phyloP scores from a whole-genome alignment of 129 eudicot genomes.

The Flaveria ramosissima region DNA sequence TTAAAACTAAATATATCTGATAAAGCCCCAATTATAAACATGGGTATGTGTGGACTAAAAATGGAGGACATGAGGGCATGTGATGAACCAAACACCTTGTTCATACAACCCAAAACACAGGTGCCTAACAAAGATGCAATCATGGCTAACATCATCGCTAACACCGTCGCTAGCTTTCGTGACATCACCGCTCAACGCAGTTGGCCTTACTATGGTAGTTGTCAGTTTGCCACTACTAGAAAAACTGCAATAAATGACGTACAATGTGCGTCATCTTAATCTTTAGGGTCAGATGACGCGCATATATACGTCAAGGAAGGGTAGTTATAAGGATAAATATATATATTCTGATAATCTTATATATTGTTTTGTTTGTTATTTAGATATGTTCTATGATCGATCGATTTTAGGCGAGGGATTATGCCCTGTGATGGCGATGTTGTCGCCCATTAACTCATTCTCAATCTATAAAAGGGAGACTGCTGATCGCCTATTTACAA shows the following conservation, averaged over 20 bases:
- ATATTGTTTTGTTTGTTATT: neutral
- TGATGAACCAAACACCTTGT: neutral
- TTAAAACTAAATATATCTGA: neutral
- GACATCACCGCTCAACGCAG: neutral
- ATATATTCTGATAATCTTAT: neutral
- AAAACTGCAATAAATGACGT: no score
- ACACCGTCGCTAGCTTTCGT: neutral
- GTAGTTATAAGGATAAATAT: no score
- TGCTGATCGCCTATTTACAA: neutral
- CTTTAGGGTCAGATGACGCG: no score
- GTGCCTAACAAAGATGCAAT: neutral
- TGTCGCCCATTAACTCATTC: neutral
- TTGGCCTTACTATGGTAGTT: slow-evolving; percentile 1
- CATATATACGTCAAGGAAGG: no score
- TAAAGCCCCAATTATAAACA: neutral
- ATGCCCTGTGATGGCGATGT: neutral
- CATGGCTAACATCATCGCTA: neutral
- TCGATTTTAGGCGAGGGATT: neutral
- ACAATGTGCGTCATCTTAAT: no score
- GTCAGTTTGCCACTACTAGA: no score
- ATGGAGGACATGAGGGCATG: neutral
- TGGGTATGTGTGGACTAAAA: neutral
- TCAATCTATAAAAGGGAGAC: neutral
- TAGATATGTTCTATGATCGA: neutral
- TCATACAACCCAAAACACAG: neutral